These are phyloP conservation scores for Rhododendron williamsianum DNA, from an alignment of 148 eudicot genomes.

Conservation along the genomic window DNA sequence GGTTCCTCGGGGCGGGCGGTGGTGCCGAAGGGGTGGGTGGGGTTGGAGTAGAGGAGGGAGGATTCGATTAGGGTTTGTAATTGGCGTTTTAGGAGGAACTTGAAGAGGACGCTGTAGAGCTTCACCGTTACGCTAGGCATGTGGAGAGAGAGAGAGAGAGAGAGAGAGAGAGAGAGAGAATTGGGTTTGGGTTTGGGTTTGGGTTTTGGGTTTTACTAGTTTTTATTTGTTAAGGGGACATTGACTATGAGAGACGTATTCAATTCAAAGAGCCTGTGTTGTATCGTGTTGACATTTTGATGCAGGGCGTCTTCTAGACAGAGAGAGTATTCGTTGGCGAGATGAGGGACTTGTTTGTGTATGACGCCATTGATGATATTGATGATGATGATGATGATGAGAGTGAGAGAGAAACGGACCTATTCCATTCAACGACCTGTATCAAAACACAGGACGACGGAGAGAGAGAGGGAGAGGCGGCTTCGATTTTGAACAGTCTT, in stretches of 20 bases:
- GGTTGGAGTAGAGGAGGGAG: background rate
- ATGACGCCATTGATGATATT: background rate
- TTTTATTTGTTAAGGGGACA: background rate
- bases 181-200: background rate
- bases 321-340: background rate
- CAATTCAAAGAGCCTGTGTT: background rate
- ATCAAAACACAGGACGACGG: too few relatives aligned
- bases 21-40: conserved; percentile 31
- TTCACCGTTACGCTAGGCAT: conserved; percentile 82
- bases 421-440: background rate
- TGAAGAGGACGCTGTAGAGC: conserved; percentile 76
- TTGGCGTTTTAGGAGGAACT: conserved; percentile 61
- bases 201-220: background rate
- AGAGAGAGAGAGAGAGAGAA: background rate
- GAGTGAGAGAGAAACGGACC: background rate
- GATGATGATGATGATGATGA: background rate
- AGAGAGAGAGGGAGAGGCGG: too few relatives aligned
- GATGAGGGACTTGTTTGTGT: background rate
- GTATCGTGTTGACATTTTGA: background rate
- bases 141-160: conserved; percentile 2
- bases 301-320: background rate
- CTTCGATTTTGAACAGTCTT: too few relatives aligned
- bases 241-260: conserved; percentile 8
- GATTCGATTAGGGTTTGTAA: conserved; percentile 44
- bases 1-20: conserved; percentile 64